Conservation (phyloP, 345 rosid species). For the Ailanthus altissimus region DNA sequence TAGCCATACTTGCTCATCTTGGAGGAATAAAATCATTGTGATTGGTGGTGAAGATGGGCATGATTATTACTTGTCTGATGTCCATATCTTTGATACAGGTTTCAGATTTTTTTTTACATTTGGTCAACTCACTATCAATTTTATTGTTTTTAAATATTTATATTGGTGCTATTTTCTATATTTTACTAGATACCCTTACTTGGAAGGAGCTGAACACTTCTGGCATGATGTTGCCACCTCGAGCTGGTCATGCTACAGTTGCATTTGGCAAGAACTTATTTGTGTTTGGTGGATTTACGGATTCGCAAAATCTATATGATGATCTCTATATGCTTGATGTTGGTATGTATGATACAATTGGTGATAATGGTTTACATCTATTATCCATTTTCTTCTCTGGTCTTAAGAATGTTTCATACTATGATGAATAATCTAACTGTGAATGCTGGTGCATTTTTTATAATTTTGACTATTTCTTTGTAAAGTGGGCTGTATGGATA, state of each 20-base stretch:
- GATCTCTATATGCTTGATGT: slow-evolving; percentile 83
- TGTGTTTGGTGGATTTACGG: slow-evolving; percentile 97
- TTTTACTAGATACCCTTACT: slow-evolving; percentile 64
- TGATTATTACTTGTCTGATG: slow-evolving; percentile 94
- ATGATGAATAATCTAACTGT: neutral
- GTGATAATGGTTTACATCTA: slow-evolving; percentile 12
- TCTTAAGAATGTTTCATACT: neutral
- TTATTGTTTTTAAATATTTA: slow-evolving; percentile 20
- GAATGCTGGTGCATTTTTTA: neutral
- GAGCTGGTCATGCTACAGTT: slow-evolving; percentile 95
- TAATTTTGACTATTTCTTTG: slow-evolving; percentile 4
- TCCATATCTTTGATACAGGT: slow-evolving; percentile 95
- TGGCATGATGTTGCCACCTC: slow-evolving; percentile 83
- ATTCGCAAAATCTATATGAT: slow-evolving; percentile 87
- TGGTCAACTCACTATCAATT: neutral
- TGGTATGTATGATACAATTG: slow-evolving; percentile 52
- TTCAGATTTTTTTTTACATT: slow-evolving; percentile 7
- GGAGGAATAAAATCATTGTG: slow-evolving; percentile 85
- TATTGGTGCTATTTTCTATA: slow-evolving; percentile 18
- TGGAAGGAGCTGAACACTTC: slow-evolving; percentile 85
- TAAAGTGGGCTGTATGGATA: neutral
- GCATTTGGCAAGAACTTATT: slow-evolving; percentile 81
- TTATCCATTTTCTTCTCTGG: slow-evolving; percentile 8
- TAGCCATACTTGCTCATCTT: slow-evolving; percentile 94
- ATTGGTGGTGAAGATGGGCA: slow-evolving; percentile 97